A percentile compares a stretch with the other conserved stretches of the same genome.
These are phyloP conservation scores for Polygonum maritimum DNA, from an alignment of 148 eudicot species.

Conservation along the genomic window DNA sequence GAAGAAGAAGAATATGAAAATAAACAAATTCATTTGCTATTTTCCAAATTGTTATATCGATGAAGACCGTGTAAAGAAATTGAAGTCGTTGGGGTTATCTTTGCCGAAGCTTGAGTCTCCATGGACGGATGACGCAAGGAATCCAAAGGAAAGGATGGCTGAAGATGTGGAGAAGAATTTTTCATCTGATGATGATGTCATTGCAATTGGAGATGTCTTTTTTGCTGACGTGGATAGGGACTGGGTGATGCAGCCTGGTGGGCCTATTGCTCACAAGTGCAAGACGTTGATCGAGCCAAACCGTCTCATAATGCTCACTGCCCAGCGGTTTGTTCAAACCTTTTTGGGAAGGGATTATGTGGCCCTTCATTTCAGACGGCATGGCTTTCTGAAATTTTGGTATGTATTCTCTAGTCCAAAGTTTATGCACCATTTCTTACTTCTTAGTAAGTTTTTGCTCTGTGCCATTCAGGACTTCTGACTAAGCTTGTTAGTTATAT, in stretches of 20 bases:
- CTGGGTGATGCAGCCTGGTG: constrained; percentile 96
- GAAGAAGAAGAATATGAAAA: constrained; percentile 52
- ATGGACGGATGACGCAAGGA: constrained; percentile 88
- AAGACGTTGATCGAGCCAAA: constrained; percentile 87
- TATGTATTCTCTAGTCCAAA: constrained; percentile 21
- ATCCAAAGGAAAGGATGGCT: constrained; percentile 57
- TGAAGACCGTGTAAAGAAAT: constrained; percentile 72
- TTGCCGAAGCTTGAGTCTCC: constrained; percentile 71
- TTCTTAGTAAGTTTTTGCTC: not conserved
- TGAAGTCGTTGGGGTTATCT: constrained; percentile 69
- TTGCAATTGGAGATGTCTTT: constrained; percentile 93
- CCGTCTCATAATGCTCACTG: constrained; percentile 75
- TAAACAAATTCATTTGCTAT: constrained; percentile 80
- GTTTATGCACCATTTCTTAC: not conserved
- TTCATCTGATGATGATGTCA: constrained; percentile 61
- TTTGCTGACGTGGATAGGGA: constrained; percentile 84
- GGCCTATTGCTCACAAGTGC: constrained; percentile 88
- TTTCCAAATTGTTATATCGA: constrained; percentile 78
- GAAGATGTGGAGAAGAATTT: constrained; percentile 58
- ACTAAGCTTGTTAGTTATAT: not conserved
- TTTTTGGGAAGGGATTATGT: constrained; percentile 75
- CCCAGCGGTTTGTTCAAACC: constrained; percentile 93
- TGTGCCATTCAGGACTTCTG: not conserved
- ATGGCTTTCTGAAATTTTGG: constrained; percentile 96
- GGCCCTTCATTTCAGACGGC: constrained; percentile 94